Evolutionary conservation across 2,329 filamentous ascomycete species (phyloP), one percentile per base, ranked within the genome.

Genomic region (Talaromyces sp.): DNA sequence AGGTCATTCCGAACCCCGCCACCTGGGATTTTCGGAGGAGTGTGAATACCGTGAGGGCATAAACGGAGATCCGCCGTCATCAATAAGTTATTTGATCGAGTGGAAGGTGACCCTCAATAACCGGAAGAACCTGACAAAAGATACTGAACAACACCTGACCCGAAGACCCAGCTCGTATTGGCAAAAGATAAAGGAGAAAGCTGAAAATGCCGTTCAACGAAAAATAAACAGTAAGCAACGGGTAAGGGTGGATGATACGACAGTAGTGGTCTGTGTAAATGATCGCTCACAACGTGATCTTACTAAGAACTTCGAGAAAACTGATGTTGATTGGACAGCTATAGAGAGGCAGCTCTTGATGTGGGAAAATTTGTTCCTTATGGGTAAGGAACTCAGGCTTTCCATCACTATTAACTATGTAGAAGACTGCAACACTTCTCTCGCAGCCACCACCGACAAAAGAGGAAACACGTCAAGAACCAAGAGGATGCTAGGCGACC

Each of bases 381-480:
- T 33, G 47, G 65, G 64, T 44, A 70, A 71, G 60, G 68, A 66
- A 61, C 63, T 70, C 14, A 62, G 59, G 16, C 63, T 71, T 52
- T 33, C 60, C 40, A 69, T 70, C 36, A 65, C 64, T 3, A 67
- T 71, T 30, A 70, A 68, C 50, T 72, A 73, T 55, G 61, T 70
- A 62, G 69, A 56, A 36, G 33, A 36, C 33, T 36, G 33, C 33
- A 36, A 36, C 33, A 36, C 7, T 36, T 36, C n/a, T 31, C 36
- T 34, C 27, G 23, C n/a, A 56, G 27, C 54, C 34, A 28, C 42
- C 9, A 31, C 53, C 30, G 64, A 68, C 52, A 69, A 67, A 59
- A 61, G 60, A 68, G 65, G 66, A 54, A 56, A 30, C 50, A 64
- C 60, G 61, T 67, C 62, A 64, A 57, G 57, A 23, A 69, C 66